Percentiles rank a stretch among this genome's conserved stretches.
These are phyloP conservation scores for Mycena galopus DNA, from an alignment of 768 basidiomycete genomes.

Conservation along the genomic window DNA sequence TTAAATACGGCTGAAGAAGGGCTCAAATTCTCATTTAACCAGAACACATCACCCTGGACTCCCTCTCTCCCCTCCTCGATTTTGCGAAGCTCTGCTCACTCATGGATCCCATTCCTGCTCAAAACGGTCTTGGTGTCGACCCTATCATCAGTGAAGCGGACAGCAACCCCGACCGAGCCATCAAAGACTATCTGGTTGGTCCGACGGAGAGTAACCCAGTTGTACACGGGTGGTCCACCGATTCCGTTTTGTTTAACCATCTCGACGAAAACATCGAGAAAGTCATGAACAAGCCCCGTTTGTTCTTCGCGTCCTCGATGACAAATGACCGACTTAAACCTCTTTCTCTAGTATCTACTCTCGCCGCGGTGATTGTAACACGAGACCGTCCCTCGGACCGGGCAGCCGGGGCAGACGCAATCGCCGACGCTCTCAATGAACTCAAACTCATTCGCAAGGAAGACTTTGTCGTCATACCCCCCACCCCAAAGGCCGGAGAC, in stretches of 20 bases:
- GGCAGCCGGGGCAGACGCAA: not conserved
- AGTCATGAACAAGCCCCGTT: not conserved
- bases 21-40: too few relatives aligned
- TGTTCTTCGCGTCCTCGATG: not conserved
- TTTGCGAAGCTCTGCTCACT: too few relatives aligned
- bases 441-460: not conserved
- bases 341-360: not conserved
- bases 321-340: too few relatives aligned
- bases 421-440: not conserved
- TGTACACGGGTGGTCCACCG: not conserved
- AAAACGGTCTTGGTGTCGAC: too few relatives aligned
- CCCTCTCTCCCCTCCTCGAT: too few relatives aligned
- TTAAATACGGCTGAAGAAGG: too few relatives aligned
- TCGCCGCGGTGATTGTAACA: not conserved
- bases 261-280: not conserved
- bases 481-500: not conserved
- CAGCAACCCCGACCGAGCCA: too few relatives aligned
- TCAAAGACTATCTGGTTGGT: not conserved
- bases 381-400: not conserved
- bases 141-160: too few relatives aligned
- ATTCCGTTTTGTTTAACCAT: not conserved
- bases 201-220: not conserved
- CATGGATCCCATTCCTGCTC: too few relatives aligned
- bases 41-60: too few relatives aligned
- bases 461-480: not conserved